These are phyloP conservation scores for Penicillium waksmanii DNA, from an alignment of 495 filamentous ascomycete genomes.

Conservation along the genomic window DNA sequence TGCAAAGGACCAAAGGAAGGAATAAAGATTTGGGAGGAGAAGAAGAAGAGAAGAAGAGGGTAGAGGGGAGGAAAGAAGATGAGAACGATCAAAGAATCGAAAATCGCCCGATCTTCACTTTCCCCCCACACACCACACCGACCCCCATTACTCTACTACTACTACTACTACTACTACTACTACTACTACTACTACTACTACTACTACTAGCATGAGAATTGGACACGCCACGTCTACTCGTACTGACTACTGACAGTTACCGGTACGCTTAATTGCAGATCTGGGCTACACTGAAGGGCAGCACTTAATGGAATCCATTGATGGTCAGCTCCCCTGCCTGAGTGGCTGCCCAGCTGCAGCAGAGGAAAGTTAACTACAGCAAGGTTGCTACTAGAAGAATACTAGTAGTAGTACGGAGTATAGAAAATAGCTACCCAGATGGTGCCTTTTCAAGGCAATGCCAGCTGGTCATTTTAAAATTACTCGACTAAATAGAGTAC, in stretches of 20 bases:
- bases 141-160: neutral
- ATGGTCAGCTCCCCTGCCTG: neutral
- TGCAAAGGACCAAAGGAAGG: neutral
- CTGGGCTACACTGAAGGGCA: no score
- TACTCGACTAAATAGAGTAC: no score
- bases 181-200: constrained; percentile 9
- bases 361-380: neutral
- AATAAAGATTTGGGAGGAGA: neutral
- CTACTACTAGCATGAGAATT: constrained; percentile 1
- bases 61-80: constrained; percentile 6
- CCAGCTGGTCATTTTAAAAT: no score
- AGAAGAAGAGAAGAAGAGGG: constrained; percentile 10
- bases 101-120: constrained; percentile 10
- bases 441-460: no score
- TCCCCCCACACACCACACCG: constrained; percentile 11
- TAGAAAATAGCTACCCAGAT: neutral
- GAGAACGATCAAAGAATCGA: constrained; percentile 11
- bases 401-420: neutral
- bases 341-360: neutral
- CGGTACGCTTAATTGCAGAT: neutral
- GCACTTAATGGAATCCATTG: no score
- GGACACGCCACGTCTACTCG: neutral
- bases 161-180: constrained; percentile 14
- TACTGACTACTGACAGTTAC: neutral
- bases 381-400: neutral